Evolutionary conservation across 768 basidiomycete species (phyloP).

Genomic region (Erythrobasidium yunnanense): DNA sequence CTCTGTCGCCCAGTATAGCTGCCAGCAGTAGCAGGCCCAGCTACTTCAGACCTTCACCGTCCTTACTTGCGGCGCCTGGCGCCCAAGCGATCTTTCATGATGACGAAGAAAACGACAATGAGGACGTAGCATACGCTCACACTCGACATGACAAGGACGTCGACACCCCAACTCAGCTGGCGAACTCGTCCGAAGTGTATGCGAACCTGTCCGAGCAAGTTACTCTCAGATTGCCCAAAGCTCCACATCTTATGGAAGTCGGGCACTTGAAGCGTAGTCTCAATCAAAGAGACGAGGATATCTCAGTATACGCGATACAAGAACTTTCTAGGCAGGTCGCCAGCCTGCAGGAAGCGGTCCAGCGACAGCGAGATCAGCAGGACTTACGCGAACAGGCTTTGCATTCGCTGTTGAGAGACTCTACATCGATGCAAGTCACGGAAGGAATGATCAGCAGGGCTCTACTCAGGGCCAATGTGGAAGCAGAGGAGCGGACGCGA

Average conservation of each 20-base stretch:
- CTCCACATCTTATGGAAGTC: background rate
- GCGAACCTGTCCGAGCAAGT: background rate
- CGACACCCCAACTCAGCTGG: background rate
- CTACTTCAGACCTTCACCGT: slow-evolving; percentile 7
- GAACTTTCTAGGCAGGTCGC: background rate
- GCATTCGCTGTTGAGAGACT: background rate
- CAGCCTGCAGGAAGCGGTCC: background rate
- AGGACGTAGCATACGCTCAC: background rate
- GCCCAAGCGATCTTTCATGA: background rate
- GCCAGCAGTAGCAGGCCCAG: background rate
- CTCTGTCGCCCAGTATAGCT: slow-evolving; percentile 7
- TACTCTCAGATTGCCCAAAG: background rate
- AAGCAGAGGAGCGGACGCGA: slow-evolving; percentile 5
- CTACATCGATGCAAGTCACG: background rate
- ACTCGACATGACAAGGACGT: background rate
- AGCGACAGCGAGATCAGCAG: background rate
- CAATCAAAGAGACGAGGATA: background rate
- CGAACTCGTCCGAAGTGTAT: background rate
- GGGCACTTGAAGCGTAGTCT: background rate
- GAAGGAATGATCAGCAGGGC: background rate
- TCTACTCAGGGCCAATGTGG: slow-evolving; percentile 1
- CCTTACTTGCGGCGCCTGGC: background rate
- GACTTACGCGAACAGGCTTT: background rate
- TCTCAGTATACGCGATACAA: background rate
- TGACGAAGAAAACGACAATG: background rate